Conservation (phyloP, 2,329 filamentous ascomycete species). For the Colletotrichum musicola region DNA sequence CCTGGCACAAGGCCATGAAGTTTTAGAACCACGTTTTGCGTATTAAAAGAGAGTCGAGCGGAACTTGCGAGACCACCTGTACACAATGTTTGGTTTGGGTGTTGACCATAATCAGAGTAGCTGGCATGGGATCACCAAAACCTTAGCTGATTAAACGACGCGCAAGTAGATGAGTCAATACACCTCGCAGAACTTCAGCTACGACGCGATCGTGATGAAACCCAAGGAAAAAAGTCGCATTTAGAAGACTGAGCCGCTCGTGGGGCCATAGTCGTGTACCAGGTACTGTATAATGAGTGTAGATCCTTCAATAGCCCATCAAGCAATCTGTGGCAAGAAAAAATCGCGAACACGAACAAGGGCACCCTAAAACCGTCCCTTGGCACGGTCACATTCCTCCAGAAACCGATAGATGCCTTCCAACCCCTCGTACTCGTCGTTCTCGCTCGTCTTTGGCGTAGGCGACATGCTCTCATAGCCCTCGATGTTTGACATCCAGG, state of each 20-base stretch:
- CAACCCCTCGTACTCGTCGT: conserved; percentile 65
- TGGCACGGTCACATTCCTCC: conserved; percentile 66
- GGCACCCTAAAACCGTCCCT: conserved; percentile 47
- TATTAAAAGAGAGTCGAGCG: not conserved
- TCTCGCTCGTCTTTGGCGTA: conserved; percentile 53
- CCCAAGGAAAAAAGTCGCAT: no score
- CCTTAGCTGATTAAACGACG: no score
- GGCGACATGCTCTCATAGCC: conserved; percentile 66
- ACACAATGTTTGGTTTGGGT: not conserved
- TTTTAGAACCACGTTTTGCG: conserved; percentile 1
- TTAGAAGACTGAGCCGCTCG: conserved; percentile 1
- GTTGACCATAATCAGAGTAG: not conserved
- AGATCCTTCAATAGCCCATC: conserved; percentile 32
- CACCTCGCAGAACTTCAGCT: no score
- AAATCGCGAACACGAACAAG: not conserved
- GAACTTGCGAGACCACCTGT: not conserved
- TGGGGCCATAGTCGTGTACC: not conserved
- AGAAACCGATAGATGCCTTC: conserved; percentile 71
- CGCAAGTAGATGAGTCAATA: no score
- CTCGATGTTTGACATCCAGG: conserved; percentile 62
- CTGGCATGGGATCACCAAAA: no score
- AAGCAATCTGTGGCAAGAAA: conserved; percentile 4
- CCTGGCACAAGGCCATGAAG: conserved; percentile 26
- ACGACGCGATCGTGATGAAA: no score
- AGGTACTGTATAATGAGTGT: conserved; percentile 42